Base-by-base conservation (phyloP, 208 protist genomes). In the Naegleria fowleri region DNA sequence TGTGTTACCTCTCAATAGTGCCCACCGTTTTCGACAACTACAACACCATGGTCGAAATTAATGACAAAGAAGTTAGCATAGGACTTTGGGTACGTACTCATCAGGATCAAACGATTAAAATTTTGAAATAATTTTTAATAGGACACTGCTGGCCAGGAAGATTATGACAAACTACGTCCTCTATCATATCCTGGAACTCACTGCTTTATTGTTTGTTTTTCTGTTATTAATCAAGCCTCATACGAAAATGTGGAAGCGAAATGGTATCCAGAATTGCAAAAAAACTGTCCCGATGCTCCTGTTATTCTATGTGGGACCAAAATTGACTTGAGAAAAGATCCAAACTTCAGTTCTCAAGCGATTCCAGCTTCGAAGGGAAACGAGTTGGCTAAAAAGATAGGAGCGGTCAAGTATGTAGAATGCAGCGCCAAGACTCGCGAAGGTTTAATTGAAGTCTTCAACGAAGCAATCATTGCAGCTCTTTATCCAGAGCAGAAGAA, bases 381-480 rank as follows among this genome's bases (percentile, higher is more conserved):
- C 40, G 59, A 92, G 85, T 92, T 97, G 67, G 93, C 91, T 58
- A 93, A 95, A 58, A 91, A 95, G 58, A 97, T 98, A 84, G 88
- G 92, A 38, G 96, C 96, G 36, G 86, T 95, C 51, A 94, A 95
- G 41, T 98, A 98, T 93, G 85, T 98, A 15, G 97, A 98, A 92
- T 98, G 97, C 93, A 96, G 93, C 84, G 97, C 97, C 22, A 92
- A 95, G 9, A 98, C 95, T 5, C 48, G 88, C 92, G 93, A 95
- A 33, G 93, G 93, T 90, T 92, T 97, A n/a, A 97, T 96, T 91
- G 89, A 38, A 51, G 95, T 97, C n/a, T 97, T 97, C 86, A 95
- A 97, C 85, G 92, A 94, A 75, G 95, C 95, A n/a, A 95, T 97
- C 55, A 86, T 93, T 84, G 91, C 86, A 25, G 86, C 48, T 58